Conservation (phyloP, 805 yeast genomes). For the Kodamaea lidongshanica region DNA sequence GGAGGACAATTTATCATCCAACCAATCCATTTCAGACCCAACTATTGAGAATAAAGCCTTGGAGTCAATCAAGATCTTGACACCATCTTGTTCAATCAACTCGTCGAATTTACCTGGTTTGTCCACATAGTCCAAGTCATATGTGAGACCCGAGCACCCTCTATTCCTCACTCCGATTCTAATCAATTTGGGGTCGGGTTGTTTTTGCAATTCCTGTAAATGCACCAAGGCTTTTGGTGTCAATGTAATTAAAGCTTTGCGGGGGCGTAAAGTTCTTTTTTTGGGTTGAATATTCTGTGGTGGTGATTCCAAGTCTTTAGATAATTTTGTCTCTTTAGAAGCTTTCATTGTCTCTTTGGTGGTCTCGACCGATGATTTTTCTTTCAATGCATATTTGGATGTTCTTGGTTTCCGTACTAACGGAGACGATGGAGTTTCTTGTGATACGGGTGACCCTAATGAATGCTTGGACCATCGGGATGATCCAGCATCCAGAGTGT, state of each 20-base stretch:
- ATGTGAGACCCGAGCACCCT: conserved; percentile 94
- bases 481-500: conserved; percentile 5
- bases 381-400: conserved; percentile 19
- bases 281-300: conserved; percentile 12
- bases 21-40: conserved; percentile 98
- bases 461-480: conserved; percentile 31
- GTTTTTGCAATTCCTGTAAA: conserved; percentile 56
- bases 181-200: conserved; percentile 83
- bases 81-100: conserved; percentile 87
- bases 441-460: conserved; percentile 8
- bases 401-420: conserved; percentile 31
- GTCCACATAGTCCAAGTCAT: conserved; percentile 83
- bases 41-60: conserved; percentile 93
- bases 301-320: conserved; percentile 4
- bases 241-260: conserved; percentile 83
- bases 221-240: conserved; percentile 73
- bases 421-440: conserved; percentile 10
- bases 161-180: conserved; percentile 92
- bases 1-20: conserved; percentile 83
- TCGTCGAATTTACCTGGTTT: conserved; percentile 95
- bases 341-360: conserved; percentile 6
- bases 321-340: conserved; percentile 7
- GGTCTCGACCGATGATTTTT: too few relatives aligned
- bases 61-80: conserved; percentile 86
- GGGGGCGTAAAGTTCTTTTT: conserved; percentile 70